phyloP scores from a whole-genome alignment of 2,329 filamentous ascomycete genomes.

The Scedosporium minutisporum region DNA sequence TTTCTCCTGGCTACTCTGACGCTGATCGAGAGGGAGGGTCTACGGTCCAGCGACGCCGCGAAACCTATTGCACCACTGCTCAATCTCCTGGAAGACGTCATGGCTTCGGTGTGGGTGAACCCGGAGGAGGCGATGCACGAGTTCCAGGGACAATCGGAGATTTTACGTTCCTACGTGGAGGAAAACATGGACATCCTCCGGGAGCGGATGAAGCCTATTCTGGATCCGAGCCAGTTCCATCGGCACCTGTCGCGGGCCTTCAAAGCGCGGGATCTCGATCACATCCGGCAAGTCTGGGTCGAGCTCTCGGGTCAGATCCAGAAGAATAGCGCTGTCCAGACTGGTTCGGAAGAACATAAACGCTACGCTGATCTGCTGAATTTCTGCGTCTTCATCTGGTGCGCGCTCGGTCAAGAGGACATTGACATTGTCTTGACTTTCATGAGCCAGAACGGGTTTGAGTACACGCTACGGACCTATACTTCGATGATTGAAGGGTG shows the following conservation, averaged over 20 bases:
- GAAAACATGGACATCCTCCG: background rate
- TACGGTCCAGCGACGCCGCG: background rate
- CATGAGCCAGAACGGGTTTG: conserved; percentile 38
- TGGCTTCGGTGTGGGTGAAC: conserved; percentile 2
- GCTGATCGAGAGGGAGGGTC: conserved; percentile 1
- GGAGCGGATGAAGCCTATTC: background rate
- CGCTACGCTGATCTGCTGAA: conserved; percentile 23
- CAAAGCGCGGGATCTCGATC: background rate
- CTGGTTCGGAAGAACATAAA: background rate
- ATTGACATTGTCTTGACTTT: conserved; percentile 23
- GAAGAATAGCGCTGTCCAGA: background rate
- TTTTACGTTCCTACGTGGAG: background rate
- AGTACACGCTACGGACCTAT: conserved; percentile 58
- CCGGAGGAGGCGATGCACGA: background rate
- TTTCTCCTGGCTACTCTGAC: conserved; percentile 9
- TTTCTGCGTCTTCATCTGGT: conserved; percentile 30
- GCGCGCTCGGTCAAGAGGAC: conserved; percentile 17
- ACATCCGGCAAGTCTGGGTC: conserved; percentile 3
- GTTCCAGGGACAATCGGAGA: background rate
- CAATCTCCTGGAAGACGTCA: conserved; percentile 7
- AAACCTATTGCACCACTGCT: conserved; percentile 4
- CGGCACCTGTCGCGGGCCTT: conserved; percentile 6
- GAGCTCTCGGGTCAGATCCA: conserved; percentile 6
- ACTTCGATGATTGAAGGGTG: conserved; percentile 65
- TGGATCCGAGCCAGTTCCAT: conserved; percentile 6